phyloP scores from a whole-genome alignment of 805 yeast species.

The Lipomyces starkeyi region DNA sequence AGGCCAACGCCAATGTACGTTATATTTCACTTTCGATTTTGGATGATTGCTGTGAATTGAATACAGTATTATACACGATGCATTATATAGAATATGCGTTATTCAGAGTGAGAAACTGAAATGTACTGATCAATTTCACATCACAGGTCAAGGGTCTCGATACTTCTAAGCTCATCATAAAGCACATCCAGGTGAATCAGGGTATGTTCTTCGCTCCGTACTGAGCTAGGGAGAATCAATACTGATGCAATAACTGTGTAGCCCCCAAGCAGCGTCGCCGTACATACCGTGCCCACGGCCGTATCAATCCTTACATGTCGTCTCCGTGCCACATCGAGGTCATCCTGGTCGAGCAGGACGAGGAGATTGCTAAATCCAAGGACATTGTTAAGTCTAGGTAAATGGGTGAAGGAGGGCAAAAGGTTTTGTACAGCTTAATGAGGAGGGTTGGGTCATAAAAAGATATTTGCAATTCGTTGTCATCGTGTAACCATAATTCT shows the following conservation, averaged over 20 bases:
- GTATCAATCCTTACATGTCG: conserved; percentile 99
- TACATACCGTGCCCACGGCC: conserved; percentile 99
- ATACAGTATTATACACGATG: not conserved
- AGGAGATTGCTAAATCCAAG: conserved; percentile 88
- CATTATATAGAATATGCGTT: not conserved
- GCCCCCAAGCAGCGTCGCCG: conserved; percentile 99
- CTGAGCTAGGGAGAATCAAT: not conserved
- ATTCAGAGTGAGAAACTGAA: not conserved
- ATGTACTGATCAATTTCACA: conserved; percentile 20
- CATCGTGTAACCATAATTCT: conserved; percentile 14
- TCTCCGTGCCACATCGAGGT: conserved; percentile 99
- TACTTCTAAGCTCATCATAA: conserved; percentile 87
- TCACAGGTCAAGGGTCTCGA: conserved; percentile 90
- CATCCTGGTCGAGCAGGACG: conserved; percentile 93
- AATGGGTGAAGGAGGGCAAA: not conserved
- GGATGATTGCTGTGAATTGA: not conserved
- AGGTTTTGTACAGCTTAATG: conserved; percentile 9
- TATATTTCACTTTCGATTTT: not conserved
- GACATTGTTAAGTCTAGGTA: conserved; percentile 51
- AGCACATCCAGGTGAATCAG: conserved; percentile 99
- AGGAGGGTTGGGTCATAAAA: conserved; percentile 3
- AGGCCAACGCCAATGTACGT: conserved; percentile 87
- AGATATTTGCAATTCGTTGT: conserved; percentile 25
- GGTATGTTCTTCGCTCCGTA: conserved; percentile 19
- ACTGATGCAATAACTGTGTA: conserved; percentile 8